phyloP scores from a whole-genome alignment of 140 eudicot species.

The Stevia rebaudiana region DNA sequence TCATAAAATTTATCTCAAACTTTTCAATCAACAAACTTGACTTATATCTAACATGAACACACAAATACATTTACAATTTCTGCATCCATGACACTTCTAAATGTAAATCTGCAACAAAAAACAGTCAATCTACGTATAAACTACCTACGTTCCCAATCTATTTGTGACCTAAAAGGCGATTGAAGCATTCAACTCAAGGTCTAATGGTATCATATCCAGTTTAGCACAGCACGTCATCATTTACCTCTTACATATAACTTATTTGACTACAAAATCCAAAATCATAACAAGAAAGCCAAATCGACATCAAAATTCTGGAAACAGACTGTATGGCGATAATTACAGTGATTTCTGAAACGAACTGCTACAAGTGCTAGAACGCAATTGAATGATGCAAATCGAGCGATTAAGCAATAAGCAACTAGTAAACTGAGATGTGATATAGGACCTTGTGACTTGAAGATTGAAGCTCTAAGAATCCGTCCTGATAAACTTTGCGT shows the following conservation, averaged over 20 bases:
- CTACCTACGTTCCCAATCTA: constrained; percentile 6
- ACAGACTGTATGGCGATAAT: constrained; percentile 7
- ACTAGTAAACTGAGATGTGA: constrained; percentile 3
- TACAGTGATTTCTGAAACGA: neutral
- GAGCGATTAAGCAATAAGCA: neutral
- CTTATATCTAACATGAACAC: neutral
- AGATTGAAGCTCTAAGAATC: constrained; percentile 43
- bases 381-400: neutral
- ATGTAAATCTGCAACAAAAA: constrained; percentile 7
- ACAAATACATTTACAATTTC: neutral
- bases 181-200: neutral
- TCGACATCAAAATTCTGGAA: neutral
- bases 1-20: neutral
- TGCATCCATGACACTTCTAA: neutral
- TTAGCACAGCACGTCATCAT: neutral
- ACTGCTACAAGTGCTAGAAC: neutral
- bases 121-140: neutral
- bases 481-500: constrained; percentile 84
- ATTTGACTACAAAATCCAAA: constrained; percentile 5
- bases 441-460: constrained; percentile 54
- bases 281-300: neutral
- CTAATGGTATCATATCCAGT: neutral
- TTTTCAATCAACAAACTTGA: neutral
- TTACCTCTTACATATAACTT: neutral
- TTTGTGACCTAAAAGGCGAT: neutral